phyloP scores from a whole-genome alignment of 495 filamentous ascomycete species.

The Penicillium pancosmium region DNA sequence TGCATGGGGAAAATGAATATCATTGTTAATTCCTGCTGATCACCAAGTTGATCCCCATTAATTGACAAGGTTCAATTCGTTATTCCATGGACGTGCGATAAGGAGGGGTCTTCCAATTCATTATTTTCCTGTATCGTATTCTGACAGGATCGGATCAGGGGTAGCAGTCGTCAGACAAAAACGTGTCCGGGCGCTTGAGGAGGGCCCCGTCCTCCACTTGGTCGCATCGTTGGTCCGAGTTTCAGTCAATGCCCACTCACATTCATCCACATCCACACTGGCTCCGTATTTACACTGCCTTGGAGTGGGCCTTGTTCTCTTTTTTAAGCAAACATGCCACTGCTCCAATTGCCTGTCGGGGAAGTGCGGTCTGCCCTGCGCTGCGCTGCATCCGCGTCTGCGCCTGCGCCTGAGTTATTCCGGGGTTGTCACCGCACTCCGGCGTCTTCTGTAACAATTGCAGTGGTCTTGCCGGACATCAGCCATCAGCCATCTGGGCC shows the following conservation, averaged over 20 bases:
- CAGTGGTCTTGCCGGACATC: background rate
- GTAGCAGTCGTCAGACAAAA: slow-evolving; percentile 22
- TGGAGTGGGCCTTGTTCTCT: background rate
- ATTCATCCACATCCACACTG: background rate
- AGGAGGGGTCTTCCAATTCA: background rate
- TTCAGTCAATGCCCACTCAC: slow-evolving; percentile 20
- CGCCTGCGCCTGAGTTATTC: background rate
- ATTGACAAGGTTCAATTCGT: background rate
- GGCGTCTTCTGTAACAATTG: background rate
- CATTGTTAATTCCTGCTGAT: background rate
- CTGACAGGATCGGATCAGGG: slow-evolving; percentile 4
- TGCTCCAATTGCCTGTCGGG: slow-evolving; percentile 3
- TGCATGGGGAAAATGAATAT: slow-evolving; percentile 3
- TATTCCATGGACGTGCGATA: background rate
- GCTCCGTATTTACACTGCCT: slow-evolving; percentile 2
- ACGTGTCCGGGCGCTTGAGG: slow-evolving; percentile 23
- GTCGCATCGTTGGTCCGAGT: slow-evolving; percentile 13
- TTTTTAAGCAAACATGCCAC: background rate
- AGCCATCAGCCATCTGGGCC: background rate
- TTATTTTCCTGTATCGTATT: background rate
- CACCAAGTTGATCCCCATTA: background rate
- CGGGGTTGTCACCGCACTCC: background rate
- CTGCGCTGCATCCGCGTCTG: background rate
- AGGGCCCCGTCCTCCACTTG: slow-evolving; percentile 14
- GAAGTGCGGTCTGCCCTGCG: background rate